These are phyloP conservation scores for Shiraia sp. DNA, from an alignment of 2,329 filamentous ascomycete genomes.

Conservation along the genomic window DNA sequence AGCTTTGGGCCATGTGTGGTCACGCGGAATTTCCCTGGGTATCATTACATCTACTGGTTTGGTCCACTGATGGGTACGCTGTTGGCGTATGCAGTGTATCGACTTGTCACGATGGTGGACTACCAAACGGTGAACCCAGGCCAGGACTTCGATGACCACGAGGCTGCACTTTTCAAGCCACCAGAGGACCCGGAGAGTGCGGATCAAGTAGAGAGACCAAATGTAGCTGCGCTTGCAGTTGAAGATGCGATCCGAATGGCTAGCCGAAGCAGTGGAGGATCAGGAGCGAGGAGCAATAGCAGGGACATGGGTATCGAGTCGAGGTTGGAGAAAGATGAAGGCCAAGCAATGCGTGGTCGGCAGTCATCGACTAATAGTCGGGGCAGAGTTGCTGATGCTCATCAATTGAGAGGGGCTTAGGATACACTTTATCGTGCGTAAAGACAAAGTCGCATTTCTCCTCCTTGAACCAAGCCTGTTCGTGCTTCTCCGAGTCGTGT, in stretches of 20 bases:
- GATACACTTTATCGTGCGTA: conserved; percentile 14
- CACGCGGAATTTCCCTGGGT: conserved; percentile 39
- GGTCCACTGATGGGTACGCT: conserved; percentile 42
- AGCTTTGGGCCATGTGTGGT: conserved; percentile 49
- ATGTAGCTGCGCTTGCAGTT: conserved; percentile 32
- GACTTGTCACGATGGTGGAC: conserved; percentile 46
- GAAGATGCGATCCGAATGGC: conserved; percentile 25
- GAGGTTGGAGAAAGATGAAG: background rate
- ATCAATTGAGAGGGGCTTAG: background rate
- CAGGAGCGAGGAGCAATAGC: background rate
- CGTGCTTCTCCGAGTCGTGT: conserved; percentile 27
- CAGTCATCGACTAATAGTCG: background rate
- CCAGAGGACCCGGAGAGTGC: conserved; percentile 28
- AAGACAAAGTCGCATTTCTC: conserved; percentile 39
- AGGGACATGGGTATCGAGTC: background rate
- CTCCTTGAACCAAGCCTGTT: conserved; percentile 25
- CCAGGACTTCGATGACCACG: conserved; percentile 46
- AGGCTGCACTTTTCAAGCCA: conserved; percentile 37
- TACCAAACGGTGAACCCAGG: conserved; percentile 50
- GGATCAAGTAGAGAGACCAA: conserved; percentile 35
- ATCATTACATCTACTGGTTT: conserved; percentile 52
- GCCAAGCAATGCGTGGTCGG: background rate
- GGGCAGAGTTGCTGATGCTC: background rate
- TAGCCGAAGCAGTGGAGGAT: conserved; percentile 6
- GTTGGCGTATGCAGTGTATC: conserved; percentile 45